Percentiles rank a stretch among this genome's conserved stretches.
phyloP scores from a whole-genome alignment of 1,139 yeast species.

The Suhomyces ambrosiae region DNA sequence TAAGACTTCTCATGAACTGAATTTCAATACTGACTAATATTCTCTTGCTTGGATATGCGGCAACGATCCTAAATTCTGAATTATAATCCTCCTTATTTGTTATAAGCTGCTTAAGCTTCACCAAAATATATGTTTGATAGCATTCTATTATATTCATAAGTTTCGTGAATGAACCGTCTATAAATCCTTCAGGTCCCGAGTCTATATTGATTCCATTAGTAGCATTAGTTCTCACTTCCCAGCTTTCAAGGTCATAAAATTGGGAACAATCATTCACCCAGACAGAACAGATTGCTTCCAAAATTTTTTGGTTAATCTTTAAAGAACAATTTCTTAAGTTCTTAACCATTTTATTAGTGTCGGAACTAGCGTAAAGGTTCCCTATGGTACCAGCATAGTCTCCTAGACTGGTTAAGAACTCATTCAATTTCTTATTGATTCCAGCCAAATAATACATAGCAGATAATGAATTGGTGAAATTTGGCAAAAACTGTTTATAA shows the following conservation, averaged over 20 bases:
- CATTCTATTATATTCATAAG: conserved; percentile 46
- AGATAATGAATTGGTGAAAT: conserved; percentile 46
- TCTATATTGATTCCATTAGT: conserved; percentile 13
- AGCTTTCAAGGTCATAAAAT: conserved; percentile 46
- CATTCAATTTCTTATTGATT: conserved; percentile 33
- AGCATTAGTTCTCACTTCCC: conserved; percentile 32
- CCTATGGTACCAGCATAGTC: conserved; percentile 37
- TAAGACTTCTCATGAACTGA: conserved; percentile 54
- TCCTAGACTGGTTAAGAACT: conserved; percentile 38
- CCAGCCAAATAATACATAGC: conserved; percentile 40
- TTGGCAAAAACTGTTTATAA: conserved; percentile 43
- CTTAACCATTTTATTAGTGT: conserved; percentile 43
- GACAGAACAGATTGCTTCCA: conserved; percentile 48
- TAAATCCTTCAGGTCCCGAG: conserved; percentile 5
- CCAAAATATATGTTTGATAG: conserved; percentile 41
- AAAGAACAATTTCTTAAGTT: conserved; percentile 35
- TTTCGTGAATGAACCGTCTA: conserved; percentile 32
- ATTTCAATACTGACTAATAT: conserved; percentile 45
- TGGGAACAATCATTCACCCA: conserved; percentile 54
- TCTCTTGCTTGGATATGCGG: conserved; percentile 46
- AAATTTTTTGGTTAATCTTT: conserved; percentile 40
- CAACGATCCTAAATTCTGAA: conserved; percentile 19
- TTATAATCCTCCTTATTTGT: conserved; percentile 35
- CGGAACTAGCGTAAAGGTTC: conserved; percentile 33
- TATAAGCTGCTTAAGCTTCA: conserved; percentile 34